A percentile compares a stretch with the other conserved stretches of the same genome.
Evolutionary conservation across 108 stramenopile species (phyloP).

Genomic region (Asterionellopsis glacialis): DNA sequence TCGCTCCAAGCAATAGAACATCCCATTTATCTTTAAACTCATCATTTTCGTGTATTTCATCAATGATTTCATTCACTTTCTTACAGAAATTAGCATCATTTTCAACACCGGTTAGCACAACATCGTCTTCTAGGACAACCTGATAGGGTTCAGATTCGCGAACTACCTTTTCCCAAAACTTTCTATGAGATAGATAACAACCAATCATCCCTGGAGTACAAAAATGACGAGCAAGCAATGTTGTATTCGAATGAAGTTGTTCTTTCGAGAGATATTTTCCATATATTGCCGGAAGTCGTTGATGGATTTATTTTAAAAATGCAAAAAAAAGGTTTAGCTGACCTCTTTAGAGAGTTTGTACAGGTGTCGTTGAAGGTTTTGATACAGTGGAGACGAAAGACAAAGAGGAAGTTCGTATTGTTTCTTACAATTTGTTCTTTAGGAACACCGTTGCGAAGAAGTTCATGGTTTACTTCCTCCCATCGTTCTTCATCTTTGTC

Average conservation of each 20-base stretch:
- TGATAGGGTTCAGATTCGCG: slow-evolving; percentile 8
- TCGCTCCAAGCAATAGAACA: slow-evolving; percentile 19
- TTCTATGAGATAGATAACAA: slow-evolving; percentile 25
- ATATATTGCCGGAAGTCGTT: slow-evolving; percentile 9
- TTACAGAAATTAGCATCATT: not conserved
- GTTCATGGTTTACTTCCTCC: too few species aligned
- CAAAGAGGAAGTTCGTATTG: slow-evolving; percentile 9
- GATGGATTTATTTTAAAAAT: not conserved
- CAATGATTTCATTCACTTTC: not conserved
- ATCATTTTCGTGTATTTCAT: slow-evolving; percentile 1
- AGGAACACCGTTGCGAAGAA: too few species aligned
- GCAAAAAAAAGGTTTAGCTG: not conserved
- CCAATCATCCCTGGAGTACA: slow-evolving; percentile 22
- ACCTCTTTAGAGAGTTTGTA: too few species aligned
- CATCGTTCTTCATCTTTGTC: too few species aligned
- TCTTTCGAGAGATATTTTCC: slow-evolving; percentile 7
- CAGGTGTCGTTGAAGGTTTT: too few species aligned
- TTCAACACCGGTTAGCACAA: slow-evolving; percentile 1
- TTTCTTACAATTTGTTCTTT: not conserved
- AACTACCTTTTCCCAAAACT: slow-evolving; percentile 12
- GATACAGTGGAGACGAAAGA: too few species aligned
- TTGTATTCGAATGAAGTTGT: slow-evolving; percentile 5
- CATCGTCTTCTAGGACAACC: slow-evolving; percentile 26
- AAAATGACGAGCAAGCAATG: slow-evolving; percentile 10
- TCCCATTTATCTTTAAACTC: slow-evolving; percentile 15